A percentile compares a stretch with the other conserved stretches of the same genome.
These are phyloP conservation scores for Pisolithus marmoratus DNA, from an alignment of 768 basidiomycete genomes.

Conservation along the genomic window DNA sequence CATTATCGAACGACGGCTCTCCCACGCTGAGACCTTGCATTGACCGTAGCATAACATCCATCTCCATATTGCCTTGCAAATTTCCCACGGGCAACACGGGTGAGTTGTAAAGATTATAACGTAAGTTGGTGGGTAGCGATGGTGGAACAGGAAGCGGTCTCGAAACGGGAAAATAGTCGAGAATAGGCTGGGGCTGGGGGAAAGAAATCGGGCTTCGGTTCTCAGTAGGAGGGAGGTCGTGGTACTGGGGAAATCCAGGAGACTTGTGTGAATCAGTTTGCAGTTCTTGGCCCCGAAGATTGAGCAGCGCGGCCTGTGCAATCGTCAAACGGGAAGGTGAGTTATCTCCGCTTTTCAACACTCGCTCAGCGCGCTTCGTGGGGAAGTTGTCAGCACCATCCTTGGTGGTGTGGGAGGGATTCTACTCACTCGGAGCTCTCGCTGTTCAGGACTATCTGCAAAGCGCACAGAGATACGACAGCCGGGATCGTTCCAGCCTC, in stretches of 20 bases:
- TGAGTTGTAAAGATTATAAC: slow-evolving; percentile 12
- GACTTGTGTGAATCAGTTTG: slow-evolving; percentile 15
- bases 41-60: slow-evolving; percentile 35
- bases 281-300: slow-evolving; percentile 62
- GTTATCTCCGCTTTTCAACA: slow-evolving; percentile 53
- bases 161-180: not conserved
- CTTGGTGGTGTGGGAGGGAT: not conserved
- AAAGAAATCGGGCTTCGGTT: slow-evolving; percentile 1
- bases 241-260: slow-evolving; percentile 7
- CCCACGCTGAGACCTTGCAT: slow-evolving; percentile 21
- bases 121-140: slow-evolving; percentile 18
- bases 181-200: slow-evolving; percentile 1
- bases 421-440: slow-evolving; percentile 62
- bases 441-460: slow-evolving; percentile 72
- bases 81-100: slow-evolving; percentile 10
- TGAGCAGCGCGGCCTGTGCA: slow-evolving; percentile 72
- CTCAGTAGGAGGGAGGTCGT: slow-evolving; percentile 4
- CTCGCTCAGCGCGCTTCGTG: slow-evolving; percentile 55
- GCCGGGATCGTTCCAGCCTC: slow-evolving; percentile 73
- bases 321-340: slow-evolving; percentile 66
- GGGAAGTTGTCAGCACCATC: slow-evolving; percentile 1
- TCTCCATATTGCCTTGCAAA: slow-evolving; percentile 30
- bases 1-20: slow-evolving; percentile 9
- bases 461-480: slow-evolving; percentile 76
- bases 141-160: slow-evolving; percentile 9